phyloP scores from a whole-genome alignment of 208 protist genomes.

The Acanthamoeba culbertsoni region DNA sequence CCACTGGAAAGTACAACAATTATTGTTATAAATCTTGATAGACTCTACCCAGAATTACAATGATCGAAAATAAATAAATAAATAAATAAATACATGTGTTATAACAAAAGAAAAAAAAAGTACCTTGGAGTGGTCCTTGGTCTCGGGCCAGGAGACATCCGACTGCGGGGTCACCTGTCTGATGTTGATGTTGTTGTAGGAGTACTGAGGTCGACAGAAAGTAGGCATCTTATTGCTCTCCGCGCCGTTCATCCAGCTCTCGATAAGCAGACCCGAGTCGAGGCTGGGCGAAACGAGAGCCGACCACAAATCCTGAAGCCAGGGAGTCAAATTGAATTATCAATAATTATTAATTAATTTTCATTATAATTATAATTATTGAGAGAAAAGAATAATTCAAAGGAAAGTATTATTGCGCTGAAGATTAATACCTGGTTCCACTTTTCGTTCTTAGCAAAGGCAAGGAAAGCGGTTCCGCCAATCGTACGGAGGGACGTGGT shows the following conservation, averaged over 20 bases:
- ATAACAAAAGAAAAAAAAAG: background rate
- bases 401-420: background rate
- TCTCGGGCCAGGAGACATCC: too few relatives aligned
- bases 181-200: constrained; percentile 48
- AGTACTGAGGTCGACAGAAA: constrained; percentile 47
- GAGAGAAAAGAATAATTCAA: background rate
- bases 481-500: background rate
- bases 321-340: background rate
- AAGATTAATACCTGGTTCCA: constrained; percentile 54
- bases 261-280: constrained; percentile 40
- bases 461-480: constrained; percentile 1
- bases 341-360: background rate
- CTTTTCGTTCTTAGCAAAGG: constrained; percentile 71
- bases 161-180: background rate
- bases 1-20: background rate
- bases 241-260: constrained; percentile 66
- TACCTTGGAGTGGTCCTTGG: constrained; percentile 70
- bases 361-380: constrained; percentile 43
- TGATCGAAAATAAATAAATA: too few relatives aligned
- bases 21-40: background rate
- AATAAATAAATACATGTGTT: background rate
- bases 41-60: too few relatives aligned
- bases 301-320: constrained; percentile 58
- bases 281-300: constrained; percentile 61
- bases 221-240: constrained; percentile 50